Percentiles rank a stretch among this genome's conserved stretches.
Evolutionary conservation across 2,329 filamentous ascomycete genomes (phyloP).

Genomic region (Ophiobolus disseminans): DNA sequence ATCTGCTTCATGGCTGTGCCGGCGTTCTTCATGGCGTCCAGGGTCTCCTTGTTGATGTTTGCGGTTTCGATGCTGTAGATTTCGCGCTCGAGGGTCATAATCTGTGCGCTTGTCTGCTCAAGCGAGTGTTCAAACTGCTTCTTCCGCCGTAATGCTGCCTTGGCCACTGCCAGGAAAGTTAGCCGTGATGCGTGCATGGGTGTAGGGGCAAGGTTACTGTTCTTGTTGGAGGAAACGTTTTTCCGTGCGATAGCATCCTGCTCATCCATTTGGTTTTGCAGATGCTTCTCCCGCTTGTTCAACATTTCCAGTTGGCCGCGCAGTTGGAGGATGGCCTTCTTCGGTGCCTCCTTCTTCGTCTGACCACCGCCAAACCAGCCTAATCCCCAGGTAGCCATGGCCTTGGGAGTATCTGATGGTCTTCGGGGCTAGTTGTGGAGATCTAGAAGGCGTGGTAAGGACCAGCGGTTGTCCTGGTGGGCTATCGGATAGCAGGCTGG

Average conservation of each 20-base stretch:
- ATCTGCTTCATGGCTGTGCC: slow-evolving; percentile 91
- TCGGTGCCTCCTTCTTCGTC: slow-evolving; percentile 90
- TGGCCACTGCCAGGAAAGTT: slow-evolving; percentile 70
- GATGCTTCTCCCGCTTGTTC: slow-evolving; percentile 91
- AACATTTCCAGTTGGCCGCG: slow-evolving; percentile 95
- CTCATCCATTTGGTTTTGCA: slow-evolving; percentile 91
- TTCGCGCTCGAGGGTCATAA: slow-evolving; percentile 90
- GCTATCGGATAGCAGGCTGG: slow-evolving; percentile 22
- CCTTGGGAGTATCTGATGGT: slow-evolving; percentile 9
- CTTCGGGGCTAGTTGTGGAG: slow-evolving; percentile 7
- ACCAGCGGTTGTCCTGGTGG: slow-evolving; percentile 5
- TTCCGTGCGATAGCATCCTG: slow-evolving; percentile 89
- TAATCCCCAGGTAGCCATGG: slow-evolving; percentile 56
- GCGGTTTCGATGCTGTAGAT: slow-evolving; percentile 97
- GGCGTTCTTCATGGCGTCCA: slow-evolving; percentile 92
- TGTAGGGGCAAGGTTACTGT: slow-evolving; percentile 66
- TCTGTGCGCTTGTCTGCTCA: slow-evolving; percentile 88
- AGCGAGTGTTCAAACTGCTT: slow-evolving; percentile 92
- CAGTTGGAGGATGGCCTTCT: slow-evolving; percentile 92
- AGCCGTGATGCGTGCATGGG: not conserved
- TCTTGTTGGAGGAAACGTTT: slow-evolving; percentile 88
- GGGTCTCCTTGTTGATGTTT: slow-evolving; percentile 97
- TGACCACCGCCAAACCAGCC: slow-evolving; percentile 88
- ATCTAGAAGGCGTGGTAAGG: slow-evolving; percentile 1
- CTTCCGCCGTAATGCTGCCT: slow-evolving; percentile 89